Base-by-base conservation (phyloP, 306 rosid genomes). In the Elaeagnus macrophylla region DNA sequence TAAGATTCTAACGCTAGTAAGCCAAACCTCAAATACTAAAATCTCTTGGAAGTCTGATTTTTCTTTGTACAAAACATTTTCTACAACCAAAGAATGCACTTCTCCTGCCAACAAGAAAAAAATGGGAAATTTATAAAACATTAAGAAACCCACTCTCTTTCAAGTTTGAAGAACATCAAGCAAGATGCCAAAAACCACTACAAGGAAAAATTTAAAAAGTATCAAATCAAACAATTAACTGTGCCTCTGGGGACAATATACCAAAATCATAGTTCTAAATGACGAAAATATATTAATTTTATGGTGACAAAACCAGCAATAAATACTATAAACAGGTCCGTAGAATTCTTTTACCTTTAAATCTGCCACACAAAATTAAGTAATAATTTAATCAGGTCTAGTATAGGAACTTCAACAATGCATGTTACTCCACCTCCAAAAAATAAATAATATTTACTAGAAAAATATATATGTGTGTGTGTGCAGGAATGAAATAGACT, bases 31-130 rank as follows among this genome's bases (percentile, higher is more conserved):
- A 56, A 93, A 93, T 69, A 93, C 88, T 67, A 87, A 67, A 67
- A 93, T 84, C 74, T 93, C 96, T 77, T 93, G 99, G 75, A 72
- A 93, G 53, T 80, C 78, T 20, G 96, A 93, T 64, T 73, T 84
- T 39, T 72, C 96, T 78, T 81, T 77, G 75, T 37, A 93, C 61
- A 93, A 62, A 48, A 73, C 69, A 13, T 77, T 65, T 44, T 93
- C 88, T 48, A 84, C 94, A 73, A 71, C 71, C 77, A 93, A 75
- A 8, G 99, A 84, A 72, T 81, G 99, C 51, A 79, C 96, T 79
- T 93, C 99, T 60, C 99, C 99, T 93, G 56, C 41, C 47, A 18
- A 39, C 57, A 64, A 56, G n/a, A n/a, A n/a, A n/a, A n/a, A n/a
- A n/a, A n/a, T n/a, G n/a, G 49, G 48, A 53, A 52, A 8, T 12